Evolutionary conservation across 73 alveolate genomes (phyloP), one percentile per base, ranked within the genome.

Genomic region (Uronychia setigera): DNA sequence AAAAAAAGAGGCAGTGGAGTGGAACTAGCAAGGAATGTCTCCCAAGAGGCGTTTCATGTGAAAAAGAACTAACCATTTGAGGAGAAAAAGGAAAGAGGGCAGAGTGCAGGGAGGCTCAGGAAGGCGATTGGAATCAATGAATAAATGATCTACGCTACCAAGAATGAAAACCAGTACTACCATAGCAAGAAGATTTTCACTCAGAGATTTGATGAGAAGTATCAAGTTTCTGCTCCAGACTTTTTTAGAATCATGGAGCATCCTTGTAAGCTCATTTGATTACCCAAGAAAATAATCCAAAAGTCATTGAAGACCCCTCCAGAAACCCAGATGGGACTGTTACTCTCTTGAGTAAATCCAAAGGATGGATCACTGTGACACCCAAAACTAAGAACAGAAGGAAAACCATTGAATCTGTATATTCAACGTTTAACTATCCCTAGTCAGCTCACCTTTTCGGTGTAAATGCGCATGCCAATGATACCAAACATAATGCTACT

Each of bases 291-390:
- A 83, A 81, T 59, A 26, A 83, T 33, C 32, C 30, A 35, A 31
- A 83, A 57, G 80, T 29, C 46, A 35, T 59, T 59, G 77, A 81
- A 82, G 75, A 78, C 25, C 34, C 32, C 57, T 35, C 91, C 25
- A 77, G 27, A 80, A 79, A 82, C 13, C 77, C 77, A 67, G 96
- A 92, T 77, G 91, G 93, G 29, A 87, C 93, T 1, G 79, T 87
- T 33, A 87, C 93, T 59, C 60, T 87, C 27, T 30, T 87, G 0
- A 29, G 80, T 32, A 81, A 58, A 59, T 29, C 35, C 27, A 31
- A 80, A 60, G 89, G 93, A 31, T 87, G 93, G 89, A 87, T 87
- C 60, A 87, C 93, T 25, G 93, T 87, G 14, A 87, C 88, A 5
- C 93, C 93, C 33, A 81, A 82, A 30, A 28, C 32, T 32, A 80